Percentiles rank a stretch among this genome's conserved stretches.
phyloP scores from a whole-genome alignment of 495 filamentous ascomycete species.

The Xylaria flabelliformis region DNA sequence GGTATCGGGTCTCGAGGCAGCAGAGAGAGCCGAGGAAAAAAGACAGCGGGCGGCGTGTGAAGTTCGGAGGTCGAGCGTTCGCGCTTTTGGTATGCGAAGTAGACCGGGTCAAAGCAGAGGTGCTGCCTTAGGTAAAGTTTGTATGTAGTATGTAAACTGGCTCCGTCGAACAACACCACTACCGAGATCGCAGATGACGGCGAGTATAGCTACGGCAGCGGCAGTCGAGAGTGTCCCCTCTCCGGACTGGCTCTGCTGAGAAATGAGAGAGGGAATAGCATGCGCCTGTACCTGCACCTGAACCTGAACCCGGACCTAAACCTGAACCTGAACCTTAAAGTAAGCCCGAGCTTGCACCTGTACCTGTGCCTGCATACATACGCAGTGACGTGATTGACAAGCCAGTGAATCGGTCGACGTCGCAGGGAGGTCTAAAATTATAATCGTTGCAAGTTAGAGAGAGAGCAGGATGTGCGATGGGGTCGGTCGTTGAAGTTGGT shows the following conservation, averaged over 20 bases:
- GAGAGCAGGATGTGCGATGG: not conserved
- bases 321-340: not conserved
- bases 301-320: not conserved
- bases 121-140: not conserved
- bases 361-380: not conserved
- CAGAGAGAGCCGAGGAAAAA: not conserved
- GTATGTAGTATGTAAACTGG: not conserved
- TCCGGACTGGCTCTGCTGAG: not conserved
- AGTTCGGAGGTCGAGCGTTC: not conserved
- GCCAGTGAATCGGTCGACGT: not conserved
- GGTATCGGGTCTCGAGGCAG: conserved; percentile 2
- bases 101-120: conserved; percentile 18
- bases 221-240: not conserved
- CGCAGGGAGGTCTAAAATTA: not conserved
- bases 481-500: conserved; percentile 27
- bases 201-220: not conserved
- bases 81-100: not conserved
- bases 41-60: not conserved
- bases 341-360: conserved; percentile 6
- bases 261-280: not conserved
- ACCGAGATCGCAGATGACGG: conserved; percentile 8
- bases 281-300: not conserved
- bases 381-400: not conserved
- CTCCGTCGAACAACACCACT: conserved; percentile 19
- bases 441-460: not conserved